A percentile compares a stretch with the other conserved stretches of the same genome.
These are phyloP conservation scores for Diatrype stigma DNA, from an alignment of 2,329 filamentous ascomycete genomes.

Conservation along the genomic window DNA sequence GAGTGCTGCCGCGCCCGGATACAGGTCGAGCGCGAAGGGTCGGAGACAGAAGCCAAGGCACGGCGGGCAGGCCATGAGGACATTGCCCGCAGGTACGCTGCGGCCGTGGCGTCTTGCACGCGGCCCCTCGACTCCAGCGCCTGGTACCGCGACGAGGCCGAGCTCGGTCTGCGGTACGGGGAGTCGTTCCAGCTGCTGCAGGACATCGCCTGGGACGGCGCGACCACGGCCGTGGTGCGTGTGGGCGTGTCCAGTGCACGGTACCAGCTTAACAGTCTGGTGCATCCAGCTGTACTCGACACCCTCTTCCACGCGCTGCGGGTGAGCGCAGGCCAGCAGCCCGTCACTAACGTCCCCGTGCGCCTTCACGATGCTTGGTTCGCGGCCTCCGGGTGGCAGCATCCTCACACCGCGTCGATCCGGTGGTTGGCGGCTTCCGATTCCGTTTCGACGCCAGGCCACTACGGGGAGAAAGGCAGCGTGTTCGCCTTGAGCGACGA, in stretches of 20 bases:
- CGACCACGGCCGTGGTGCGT: background rate
- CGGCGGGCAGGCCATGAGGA: background rate
- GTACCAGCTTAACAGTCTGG: background rate
- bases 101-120: background rate
- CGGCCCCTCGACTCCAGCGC: background rate
- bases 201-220: background rate
- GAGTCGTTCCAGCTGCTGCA: background rate
- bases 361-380: constrained; percentile 29
- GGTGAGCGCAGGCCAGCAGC: background rate
- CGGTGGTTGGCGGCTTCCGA: constrained; percentile 18
- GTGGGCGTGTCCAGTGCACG: background rate
- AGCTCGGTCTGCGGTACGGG: background rate
- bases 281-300: background rate
- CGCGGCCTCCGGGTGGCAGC: constrained; percentile 27
- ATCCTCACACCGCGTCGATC: constrained; percentile 20
- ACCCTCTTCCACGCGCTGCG: background rate
- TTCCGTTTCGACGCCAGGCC: constrained; percentile 1
- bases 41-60: background rate
- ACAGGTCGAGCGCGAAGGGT: constrained; percentile 20
- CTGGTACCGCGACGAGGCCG: background rate
- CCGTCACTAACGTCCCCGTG: constrained; percentile 25
- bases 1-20: constrained; percentile 28
- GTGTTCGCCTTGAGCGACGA: constrained; percentile 27
- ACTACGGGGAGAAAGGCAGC: constrained; percentile 22
- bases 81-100: background rate